Conservation (phyloP, 345 rosid species). For the thale cress (Arabidopsis thaliana) region DNA sequence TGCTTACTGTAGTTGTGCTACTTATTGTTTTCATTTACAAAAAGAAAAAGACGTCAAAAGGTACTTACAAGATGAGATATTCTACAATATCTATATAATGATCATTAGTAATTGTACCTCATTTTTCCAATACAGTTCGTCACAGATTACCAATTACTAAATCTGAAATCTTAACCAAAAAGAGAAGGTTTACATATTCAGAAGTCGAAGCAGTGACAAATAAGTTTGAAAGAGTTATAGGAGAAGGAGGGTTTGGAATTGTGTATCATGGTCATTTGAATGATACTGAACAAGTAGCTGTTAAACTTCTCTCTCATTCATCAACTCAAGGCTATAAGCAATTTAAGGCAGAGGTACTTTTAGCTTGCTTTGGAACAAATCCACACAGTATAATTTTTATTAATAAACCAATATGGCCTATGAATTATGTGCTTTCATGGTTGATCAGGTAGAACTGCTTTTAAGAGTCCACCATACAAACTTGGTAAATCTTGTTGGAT, state of each 20-base stretch:
- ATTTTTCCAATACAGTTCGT: background rate
- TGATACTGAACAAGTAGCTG: constrained; percentile 40
- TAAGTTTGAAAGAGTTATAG: constrained; percentile 41
- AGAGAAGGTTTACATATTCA: constrained; percentile 34
- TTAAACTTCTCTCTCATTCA: constrained; percentile 45
- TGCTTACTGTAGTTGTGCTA: constrained; percentile 8
- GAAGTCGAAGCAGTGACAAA: constrained; percentile 41
- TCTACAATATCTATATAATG: background rate
- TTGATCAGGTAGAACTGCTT: constrained; percentile 45
- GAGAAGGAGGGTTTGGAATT: constrained; percentile 49
- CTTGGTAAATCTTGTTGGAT: constrained; percentile 48
- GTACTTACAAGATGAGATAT: background rate
- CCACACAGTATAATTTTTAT: background rate
- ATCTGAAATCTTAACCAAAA: constrained; percentile 15
- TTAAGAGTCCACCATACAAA: constrained; percentile 50
- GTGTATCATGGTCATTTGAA: constrained; percentile 42
- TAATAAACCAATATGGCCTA: too few species aligned
- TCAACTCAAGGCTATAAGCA: constrained; percentile 48
- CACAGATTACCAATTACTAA: background rate
- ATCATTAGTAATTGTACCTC: background rate
- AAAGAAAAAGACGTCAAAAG: background rate
- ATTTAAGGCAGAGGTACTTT: constrained; percentile 45
- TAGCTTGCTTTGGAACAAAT: background rate
- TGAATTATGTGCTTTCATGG: background rate
- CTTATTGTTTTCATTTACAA: background rate